Base-by-base conservation (phyloP, 2,329 filamentous ascomycete genomes). In the Chrysoporthe cubensis region DNA sequence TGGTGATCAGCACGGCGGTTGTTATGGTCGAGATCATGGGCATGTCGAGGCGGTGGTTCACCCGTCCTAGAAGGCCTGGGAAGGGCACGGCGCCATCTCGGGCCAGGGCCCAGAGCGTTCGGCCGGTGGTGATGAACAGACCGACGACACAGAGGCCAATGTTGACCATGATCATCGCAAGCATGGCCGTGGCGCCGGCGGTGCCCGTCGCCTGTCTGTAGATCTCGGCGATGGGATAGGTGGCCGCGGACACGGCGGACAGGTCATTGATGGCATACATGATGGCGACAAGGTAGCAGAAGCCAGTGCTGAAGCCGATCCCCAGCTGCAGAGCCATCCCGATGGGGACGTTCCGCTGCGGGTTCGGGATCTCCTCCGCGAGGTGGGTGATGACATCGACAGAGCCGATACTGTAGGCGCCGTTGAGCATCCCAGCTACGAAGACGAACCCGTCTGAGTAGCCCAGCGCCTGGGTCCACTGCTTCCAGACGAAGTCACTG, bases 401-500 rank as follows among this genome's bases (percentile, higher is more conserved):
- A 1, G 87, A 86, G 7, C 89, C 90, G 13, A 92, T 86, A 57
- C 87, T 85, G 74, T 87, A 92, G 3, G 90, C 90, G 13, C 89
- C 90, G 72, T 92, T 92, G n/a, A 81, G 76, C 79, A 81, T 81
- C 1, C 79, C 79, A 0, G 76, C 74, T 4, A 79, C 73, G 60
- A 82, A 82, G 1, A 82, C 80, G 66, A 82, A 80, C 0, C 79
- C 80, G 43, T 80, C 71, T 0, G 77, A 76, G 57, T 81, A 82
- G 18, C 80, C 80, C 57, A 80, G 77, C 44, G 76, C 71, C 32
- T 78, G 77, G 13, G 72, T 71, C 80, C 80, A 82, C 13, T 80
- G 75, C 1, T 62, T 73, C 80, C 80, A 82, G 6, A 82, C 80
- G 68, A 80, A 80, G 0, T 74, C 70, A 3, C 75, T 77, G 6